Base-by-base conservation (phyloP, 1,284 basidiomycete genomes). In the Trichosporon ovoides region DNA sequence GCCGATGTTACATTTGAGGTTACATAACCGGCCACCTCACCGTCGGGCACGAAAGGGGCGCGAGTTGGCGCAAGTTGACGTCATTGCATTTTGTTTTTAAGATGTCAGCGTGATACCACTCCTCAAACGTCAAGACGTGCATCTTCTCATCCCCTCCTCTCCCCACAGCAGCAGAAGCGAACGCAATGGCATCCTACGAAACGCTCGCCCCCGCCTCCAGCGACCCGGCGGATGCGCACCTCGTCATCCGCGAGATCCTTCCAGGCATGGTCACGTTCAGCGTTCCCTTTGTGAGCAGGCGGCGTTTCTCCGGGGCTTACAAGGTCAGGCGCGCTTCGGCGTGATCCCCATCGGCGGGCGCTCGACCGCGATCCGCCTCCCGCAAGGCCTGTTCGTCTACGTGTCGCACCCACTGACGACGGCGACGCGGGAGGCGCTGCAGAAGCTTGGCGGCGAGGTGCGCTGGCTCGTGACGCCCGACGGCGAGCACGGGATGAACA, bases 331-430 rank as follows among this genome's bases (percentile, higher is more conserved):
- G 14, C 83, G 87, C n/a, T 83, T 82, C 59, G 84, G 85, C 11
- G 35, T 88, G 11, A 65, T 90, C 34, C 88, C 87, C 3, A 78
- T 91, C 24, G 91, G 91, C 1, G 89, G 89, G 20, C 80, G 91
- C 46, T 87, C 88, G 1, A 95, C 89, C 0, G 92, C 91, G 1
- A 81, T 96, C 70, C 85, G 83, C 75, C 79, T 96, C 57, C 78
- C 77, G 50, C 85, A 86, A 18, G 85, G 83, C 4, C 84, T 96
- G 22, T 94, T 91, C 85, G 80, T 96, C 1, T 81, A 95, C 33
- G 91, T 90, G 1, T 93, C 89, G 2, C 90, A 90, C 3, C 88
- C 89, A 0, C 78, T 91, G 55, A 84, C 86, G 50, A 77, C 81
- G 6, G 85, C 85, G 36, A 94, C 89, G 1, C 87, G 86, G 71